Conservation (phyloP, 2,329 filamentous ascomycete species). For the Hymenotorrendiella dingleyae region DNA sequence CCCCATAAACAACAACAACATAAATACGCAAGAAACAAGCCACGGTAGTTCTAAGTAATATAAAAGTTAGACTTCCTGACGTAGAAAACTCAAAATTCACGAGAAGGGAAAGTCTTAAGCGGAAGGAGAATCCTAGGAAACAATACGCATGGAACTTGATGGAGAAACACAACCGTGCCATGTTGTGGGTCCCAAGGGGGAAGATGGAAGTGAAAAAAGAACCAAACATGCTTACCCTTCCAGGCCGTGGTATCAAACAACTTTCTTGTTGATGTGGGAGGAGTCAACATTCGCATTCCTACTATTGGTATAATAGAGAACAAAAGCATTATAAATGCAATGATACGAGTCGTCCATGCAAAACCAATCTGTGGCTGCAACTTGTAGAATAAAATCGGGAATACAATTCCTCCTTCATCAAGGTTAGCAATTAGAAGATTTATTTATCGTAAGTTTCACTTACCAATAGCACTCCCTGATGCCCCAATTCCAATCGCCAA, state of each 20-base stretch:
- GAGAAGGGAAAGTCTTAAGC: too few relatives aligned
- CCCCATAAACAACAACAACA: conserved; percentile 32
- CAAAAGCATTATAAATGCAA: conserved; percentile 38
- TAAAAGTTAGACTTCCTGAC: too few relatives aligned
- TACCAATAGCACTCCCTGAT: conserved; percentile 46
- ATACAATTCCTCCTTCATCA: conserved; percentile 36
- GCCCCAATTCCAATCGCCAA: conserved; percentile 51
- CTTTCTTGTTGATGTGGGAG: conserved; percentile 23
- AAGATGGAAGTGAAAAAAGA: conserved; percentile 25
- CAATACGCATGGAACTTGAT: too few relatives aligned
- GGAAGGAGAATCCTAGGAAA: conserved; percentile 15
- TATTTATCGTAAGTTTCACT: too few relatives aligned
- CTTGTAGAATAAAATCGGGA: conserved; percentile 36
- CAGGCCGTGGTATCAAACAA: conserved; percentile 35
- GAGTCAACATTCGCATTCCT: conserved; percentile 32
- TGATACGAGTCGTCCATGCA: conserved; percentile 36
- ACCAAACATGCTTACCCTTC: conserved; percentile 28
- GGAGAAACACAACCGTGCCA: too few relatives aligned
- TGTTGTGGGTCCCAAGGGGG: conserved; percentile 9
- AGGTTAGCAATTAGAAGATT: too few relatives aligned
- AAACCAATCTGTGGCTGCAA: conserved; percentile 36
- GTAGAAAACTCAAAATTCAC: too few relatives aligned
- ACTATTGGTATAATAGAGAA: conserved; percentile 27
- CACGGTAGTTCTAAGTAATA: conserved; percentile 20
- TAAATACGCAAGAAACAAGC: conserved; percentile 11